Evolutionary conservation across 352 stramenopile species (phyloP).

Genomic region (Phytophthora ohioensis): DNA sequence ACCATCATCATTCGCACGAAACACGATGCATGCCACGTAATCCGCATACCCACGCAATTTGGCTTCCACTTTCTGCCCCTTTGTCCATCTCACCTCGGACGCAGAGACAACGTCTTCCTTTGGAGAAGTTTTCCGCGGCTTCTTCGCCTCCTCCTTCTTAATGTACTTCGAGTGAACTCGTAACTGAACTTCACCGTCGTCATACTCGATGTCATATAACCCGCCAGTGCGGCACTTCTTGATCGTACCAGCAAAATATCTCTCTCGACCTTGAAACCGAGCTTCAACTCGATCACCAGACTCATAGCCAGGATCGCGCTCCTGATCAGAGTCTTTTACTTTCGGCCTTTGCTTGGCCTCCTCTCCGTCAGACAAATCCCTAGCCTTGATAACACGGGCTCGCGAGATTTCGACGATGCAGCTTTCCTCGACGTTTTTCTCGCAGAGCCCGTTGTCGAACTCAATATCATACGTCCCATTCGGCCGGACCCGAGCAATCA

Average conservation of each 20-base stretch:
- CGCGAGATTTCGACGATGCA: slow-evolving; percentile 54
- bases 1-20: slow-evolving; percentile 53
- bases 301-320: slow-evolving; percentile 36
- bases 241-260: slow-evolving; percentile 58
- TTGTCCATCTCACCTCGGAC: slow-evolving; percentile 48
- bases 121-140: slow-evolving; percentile 33
- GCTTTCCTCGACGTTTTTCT: slow-evolving; percentile 64
- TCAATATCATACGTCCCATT: slow-evolving; percentile 76
- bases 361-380: slow-evolving; percentile 25
- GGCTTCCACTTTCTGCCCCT: slow-evolving; percentile 69
- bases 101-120: slow-evolving; percentile 42
- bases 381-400: slow-evolving; percentile 44
- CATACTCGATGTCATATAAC: slow-evolving; percentile 63
- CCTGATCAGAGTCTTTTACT: slow-evolving; percentile 27
- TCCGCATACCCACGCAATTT: slow-evolving; percentile 55
- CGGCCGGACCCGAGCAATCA: slow-evolving; percentile 56
- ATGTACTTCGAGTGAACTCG: slow-evolving; percentile 60
- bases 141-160: slow-evolving; percentile 46
- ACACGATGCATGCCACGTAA: slow-evolving; percentile 63
- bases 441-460: slow-evolving; percentile 64
- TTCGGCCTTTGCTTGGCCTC: slow-evolving; percentile 13
- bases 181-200: slow-evolving; percentile 71
- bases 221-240: slow-evolving; percentile 46
- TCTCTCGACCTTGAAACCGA: slow-evolving; percentile 46
- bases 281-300: slow-evolving; percentile 59